These are phyloP conservation scores for Fusarium sp. DNA, from an alignment of 2,329 filamentous ascomycete genomes.

Conservation along the genomic window DNA sequence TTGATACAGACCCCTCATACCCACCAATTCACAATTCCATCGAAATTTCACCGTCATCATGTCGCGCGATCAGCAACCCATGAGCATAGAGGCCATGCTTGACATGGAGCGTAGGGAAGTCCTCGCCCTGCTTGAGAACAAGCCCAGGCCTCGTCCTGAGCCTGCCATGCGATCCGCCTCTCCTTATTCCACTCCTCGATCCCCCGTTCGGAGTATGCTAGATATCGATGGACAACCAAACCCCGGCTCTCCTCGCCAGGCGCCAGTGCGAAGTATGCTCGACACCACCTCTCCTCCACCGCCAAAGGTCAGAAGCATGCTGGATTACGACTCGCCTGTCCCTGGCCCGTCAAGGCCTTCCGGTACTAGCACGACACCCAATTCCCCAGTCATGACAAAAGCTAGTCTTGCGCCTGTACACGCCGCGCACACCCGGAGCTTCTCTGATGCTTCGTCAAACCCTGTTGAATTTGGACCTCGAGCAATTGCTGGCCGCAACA, in stretches of 20 bases:
- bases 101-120: constrained; percentile 84
- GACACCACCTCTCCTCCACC: constrained; percentile 55
- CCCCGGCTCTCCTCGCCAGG: constrained; percentile 57
- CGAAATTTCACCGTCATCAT: constrained; percentile 44
- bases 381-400: constrained; percentile 48
- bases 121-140: constrained; percentile 74
- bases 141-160: constrained; percentile 51
- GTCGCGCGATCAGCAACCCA: constrained; percentile 59
- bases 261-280: constrained; percentile 71
- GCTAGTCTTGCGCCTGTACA: constrained; percentile 39
- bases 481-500: constrained; percentile 42
- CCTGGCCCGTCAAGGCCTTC: constrained; percentile 39
- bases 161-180: constrained; percentile 62
- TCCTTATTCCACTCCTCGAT: constrained; percentile 69
- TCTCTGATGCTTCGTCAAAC: constrained; percentile 66
- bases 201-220: constrained; percentile 71
- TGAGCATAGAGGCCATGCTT: constrained; percentile 82
- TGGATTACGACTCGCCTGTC: constrained; percentile 60
- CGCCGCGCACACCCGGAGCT: constrained; percentile 58
- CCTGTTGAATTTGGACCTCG: constrained; percentile 61
- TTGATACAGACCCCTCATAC: constrained; percentile 1
- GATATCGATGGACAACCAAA: constrained; percentile 41
- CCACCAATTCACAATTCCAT: not conserved
- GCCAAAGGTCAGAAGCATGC: constrained; percentile 64
- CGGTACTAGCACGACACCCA: constrained; percentile 52